phyloP scores from a whole-genome alignment of 208 protist species.

The Crithidia mellificae region DNA sequence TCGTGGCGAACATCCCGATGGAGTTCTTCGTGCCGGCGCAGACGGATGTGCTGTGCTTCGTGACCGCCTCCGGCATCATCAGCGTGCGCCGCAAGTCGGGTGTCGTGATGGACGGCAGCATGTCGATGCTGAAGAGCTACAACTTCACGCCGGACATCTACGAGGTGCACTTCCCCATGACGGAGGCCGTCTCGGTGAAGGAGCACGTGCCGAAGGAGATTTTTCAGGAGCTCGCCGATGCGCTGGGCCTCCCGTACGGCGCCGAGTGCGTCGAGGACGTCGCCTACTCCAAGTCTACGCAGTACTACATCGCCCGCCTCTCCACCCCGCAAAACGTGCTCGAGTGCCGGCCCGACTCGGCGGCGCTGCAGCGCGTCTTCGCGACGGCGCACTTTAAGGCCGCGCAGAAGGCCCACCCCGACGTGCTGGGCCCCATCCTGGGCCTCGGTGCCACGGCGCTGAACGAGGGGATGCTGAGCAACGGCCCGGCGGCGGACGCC shows the following conservation, averaged over 20 bases:
- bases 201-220: slow-evolving; percentile 32
- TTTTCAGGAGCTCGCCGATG: slow-evolving; percentile 32
- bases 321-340: slow-evolving; percentile 37
- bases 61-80: slow-evolving; percentile 55
- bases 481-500: slow-evolving; percentile 28
- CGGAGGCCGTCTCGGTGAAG: slow-evolving; percentile 46
- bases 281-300: slow-evolving; percentile 29
- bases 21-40: slow-evolving; percentile 62
- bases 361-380: slow-evolving; percentile 37
- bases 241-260: slow-evolving; percentile 46
- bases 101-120: slow-evolving; percentile 9
- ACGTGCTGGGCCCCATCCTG: slow-evolving; percentile 29
- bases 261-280: slow-evolving; percentile 49
- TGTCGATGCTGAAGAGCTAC: slow-evolving; percentile 26
- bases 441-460: slow-evolving; percentile 44
- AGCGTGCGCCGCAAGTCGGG: slow-evolving; percentile 40
- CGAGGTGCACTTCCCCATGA: slow-evolving; percentile 66
- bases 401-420: slow-evolving; percentile 35
- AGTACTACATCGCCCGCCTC: slow-evolving; percentile 51
- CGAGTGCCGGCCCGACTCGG: slow-evolving; percentile 34
- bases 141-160: slow-evolving; percentile 44
- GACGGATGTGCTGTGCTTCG: slow-evolving; percentile 68
- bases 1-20: slow-evolving; percentile 48
- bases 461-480: slow-evolving; percentile 38
- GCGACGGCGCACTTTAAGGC: slow-evolving; percentile 27